Evolutionary conservation across 2,329 filamentous ascomycete genomes (phyloP).

Genomic region (Triangularia verruculosa): DNA sequence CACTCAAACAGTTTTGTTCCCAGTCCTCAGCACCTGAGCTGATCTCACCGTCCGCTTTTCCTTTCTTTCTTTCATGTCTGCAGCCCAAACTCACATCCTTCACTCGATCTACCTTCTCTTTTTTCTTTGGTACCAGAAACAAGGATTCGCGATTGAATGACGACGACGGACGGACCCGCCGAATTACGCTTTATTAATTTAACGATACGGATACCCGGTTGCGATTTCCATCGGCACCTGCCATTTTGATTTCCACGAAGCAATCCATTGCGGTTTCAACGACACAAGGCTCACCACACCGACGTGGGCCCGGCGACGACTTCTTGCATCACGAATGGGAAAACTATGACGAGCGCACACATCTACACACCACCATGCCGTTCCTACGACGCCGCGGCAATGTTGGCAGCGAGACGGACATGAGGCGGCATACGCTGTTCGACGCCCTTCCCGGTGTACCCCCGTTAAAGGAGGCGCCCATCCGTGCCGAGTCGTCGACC

Average conservation of each 20-base stretch:
- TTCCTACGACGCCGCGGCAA: constrained; percentile 61
- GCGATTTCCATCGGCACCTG: neutral
- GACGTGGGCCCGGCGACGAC: constrained; percentile 1
- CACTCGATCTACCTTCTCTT: neutral
- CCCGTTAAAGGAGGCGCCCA: constrained; percentile 24
- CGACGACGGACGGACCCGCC: constrained; percentile 5
- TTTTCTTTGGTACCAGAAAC: neutral
- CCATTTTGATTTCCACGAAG: no score
- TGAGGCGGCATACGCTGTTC: constrained; percentile 50
- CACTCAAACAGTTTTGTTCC: neutral
- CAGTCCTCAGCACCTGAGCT: neutral
- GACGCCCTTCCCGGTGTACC: constrained; percentile 30
- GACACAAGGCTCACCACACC: neutral
- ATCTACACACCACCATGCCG: constrained; percentile 50
- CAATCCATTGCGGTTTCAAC: neutral
- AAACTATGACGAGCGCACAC: constrained; percentile 25
- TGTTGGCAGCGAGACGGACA: constrained; percentile 57
- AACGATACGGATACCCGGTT: constrained; percentile 9
- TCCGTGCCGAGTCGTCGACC: constrained; percentile 26
- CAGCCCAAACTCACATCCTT: neutral
- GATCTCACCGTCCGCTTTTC: neutral
- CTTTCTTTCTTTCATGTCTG: neutral
- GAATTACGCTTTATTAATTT: constrained; percentile 10
- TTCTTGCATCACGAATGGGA: constrained; percentile 24
- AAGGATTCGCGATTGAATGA: neutral